Evolutionary conservation across 257 asterid species (phyloP).

Genomic region (Ophiorrhiza pumila): DNA sequence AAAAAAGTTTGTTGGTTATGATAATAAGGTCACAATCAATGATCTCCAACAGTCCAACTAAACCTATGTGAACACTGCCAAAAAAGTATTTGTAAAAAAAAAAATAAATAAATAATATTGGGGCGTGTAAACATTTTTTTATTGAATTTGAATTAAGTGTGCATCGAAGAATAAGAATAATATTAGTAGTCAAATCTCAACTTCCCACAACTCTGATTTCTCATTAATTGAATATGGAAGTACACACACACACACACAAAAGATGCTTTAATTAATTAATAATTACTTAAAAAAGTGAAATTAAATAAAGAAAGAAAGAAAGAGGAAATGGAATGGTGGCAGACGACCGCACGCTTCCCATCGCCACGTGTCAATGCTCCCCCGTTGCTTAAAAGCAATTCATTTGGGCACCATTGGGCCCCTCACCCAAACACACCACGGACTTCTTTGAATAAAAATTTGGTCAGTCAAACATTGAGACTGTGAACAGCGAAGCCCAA

Average conservation of each 20-base stretch:
- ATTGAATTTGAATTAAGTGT: not conserved
- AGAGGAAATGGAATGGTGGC: conserved; percentile 4
- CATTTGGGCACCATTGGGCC: not conserved
- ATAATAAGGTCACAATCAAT: not conserved
- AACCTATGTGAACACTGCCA: not conserved
- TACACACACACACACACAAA: conserved; percentile 13
- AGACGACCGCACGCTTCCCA: conserved; percentile 13
- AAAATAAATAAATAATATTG: not conserved
- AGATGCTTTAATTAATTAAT: conserved; percentile 9
- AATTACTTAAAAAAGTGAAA: not conserved
- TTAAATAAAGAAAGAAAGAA: not conserved
- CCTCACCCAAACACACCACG: not conserved
- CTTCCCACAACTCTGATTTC: conserved; percentile 10
- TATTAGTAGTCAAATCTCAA: conserved; percentile 21
- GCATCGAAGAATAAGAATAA: not conserved
- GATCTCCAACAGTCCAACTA: conserved; percentile 17
- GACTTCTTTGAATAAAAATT: not conserved
- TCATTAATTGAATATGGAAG: conserved; percentile 7
- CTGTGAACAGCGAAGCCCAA: conserved; percentile 16
- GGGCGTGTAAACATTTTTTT: not conserved
- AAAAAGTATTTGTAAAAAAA: not conserved
- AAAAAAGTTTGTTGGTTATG: not conserved
- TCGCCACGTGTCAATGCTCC: conserved; percentile 16
- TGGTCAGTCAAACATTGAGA: conserved; percentile 20
- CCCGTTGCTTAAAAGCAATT: not conserved